phyloP scores from a whole-genome alignment of 2,329 filamentous ascomycete species.

The Aureobasidium namibiae region DNA sequence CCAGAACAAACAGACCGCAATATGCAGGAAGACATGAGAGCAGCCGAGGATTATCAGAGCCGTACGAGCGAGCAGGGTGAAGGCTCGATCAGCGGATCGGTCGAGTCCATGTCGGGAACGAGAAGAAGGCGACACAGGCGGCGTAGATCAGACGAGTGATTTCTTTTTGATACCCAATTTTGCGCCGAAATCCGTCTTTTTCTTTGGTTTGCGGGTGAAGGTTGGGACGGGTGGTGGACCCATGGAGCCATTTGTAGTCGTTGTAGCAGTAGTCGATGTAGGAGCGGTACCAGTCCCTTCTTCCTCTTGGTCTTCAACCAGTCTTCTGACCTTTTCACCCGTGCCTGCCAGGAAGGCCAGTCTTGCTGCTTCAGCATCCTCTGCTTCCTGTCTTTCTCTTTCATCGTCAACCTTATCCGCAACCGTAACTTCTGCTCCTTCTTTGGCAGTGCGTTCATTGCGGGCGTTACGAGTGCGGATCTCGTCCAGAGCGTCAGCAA shows the following conservation, averaged over 20 bases:
- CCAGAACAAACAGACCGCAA: not conserved
- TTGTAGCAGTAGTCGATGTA: not conserved
- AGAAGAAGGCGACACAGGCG: not conserved
- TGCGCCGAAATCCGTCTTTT: slow-evolving; percentile 74
- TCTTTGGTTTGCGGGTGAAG: slow-evolving; percentile 70
- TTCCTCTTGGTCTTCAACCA: slow-evolving; percentile 44
- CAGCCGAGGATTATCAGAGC: not conserved
- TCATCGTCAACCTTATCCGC: slow-evolving; percentile 52
- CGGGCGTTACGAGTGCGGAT: slow-evolving; percentile 86
- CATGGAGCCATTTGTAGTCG: slow-evolving; percentile 23
- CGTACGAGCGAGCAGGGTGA: not conserved
- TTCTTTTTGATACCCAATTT: slow-evolving; percentile 85
- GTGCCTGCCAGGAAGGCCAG: slow-evolving; percentile 64
- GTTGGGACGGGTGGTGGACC: slow-evolving; percentile 48
- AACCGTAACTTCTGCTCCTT: slow-evolving; percentile 50
- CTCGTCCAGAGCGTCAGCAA: slow-evolving; percentile 91
- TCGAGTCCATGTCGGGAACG: not conserved
- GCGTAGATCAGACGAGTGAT: slow-evolving; percentile 17
- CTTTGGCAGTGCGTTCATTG: slow-evolving; percentile 64
- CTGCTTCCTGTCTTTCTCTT: slow-evolving; percentile 59
- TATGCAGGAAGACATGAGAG: not conserved
- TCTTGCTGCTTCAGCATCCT: slow-evolving; percentile 75
- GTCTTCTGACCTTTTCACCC: slow-evolving; percentile 44
- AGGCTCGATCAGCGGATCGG: no score
- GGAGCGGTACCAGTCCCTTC: slow-evolving; percentile 16